Evolutionary conservation across 192 early-diverging fungal genomes (phyloP).

Genomic region (Phlyctochytrium bullatum): DNA sequence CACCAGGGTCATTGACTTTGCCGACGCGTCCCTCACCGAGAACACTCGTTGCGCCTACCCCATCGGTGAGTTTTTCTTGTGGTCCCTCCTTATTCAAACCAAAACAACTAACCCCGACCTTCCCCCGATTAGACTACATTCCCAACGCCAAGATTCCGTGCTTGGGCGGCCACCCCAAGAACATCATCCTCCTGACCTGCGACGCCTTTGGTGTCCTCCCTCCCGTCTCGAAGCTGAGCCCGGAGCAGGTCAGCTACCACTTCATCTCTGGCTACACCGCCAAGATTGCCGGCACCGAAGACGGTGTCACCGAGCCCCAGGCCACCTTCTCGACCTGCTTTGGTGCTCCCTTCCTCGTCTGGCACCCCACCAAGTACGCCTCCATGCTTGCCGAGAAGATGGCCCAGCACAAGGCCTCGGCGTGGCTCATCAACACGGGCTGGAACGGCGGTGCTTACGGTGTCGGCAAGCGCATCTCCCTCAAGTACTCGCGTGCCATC

Average conservation of each 20-base stretch:
- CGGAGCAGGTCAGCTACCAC: constrained; percentile 93
- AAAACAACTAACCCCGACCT: background rate
- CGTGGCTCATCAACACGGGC: constrained; percentile 94
- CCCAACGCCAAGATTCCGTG: constrained; percentile 94
- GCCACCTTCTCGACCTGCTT: constrained; percentile 80
- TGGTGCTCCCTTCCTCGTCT: constrained; percentile 95
- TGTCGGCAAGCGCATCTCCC: constrained; percentile 83
- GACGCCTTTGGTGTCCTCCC: constrained; percentile 97
- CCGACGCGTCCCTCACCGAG: constrained; percentile 78
- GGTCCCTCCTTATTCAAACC: background rate
- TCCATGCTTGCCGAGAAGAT: constrained; percentile 97
- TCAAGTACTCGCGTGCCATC: constrained; percentile 97
- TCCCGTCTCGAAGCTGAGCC: constrained; percentile 79
- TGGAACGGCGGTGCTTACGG: constrained; percentile 95
- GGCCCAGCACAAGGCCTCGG: constrained; percentile 76
- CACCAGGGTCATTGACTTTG: constrained; percentile 78
- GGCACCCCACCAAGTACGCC: constrained; percentile 95
- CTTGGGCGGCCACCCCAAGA: constrained; percentile 84
- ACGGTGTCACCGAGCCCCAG: constrained; percentile 86
- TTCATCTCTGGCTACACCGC: constrained; percentile 98
- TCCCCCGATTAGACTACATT: constrained; percentile 42
- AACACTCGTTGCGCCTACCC: constrained; percentile 98
- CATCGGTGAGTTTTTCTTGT: constrained; percentile 50
- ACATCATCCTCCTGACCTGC: constrained; percentile 95
- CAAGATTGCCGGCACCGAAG: constrained; percentile 97